A percentile compares a stretch with the other conserved stretches of the same genome.
phyloP scores from a whole-genome alignment of 2,329 filamentous ascomycete species.

The Aspergillus versicolor region DNA sequence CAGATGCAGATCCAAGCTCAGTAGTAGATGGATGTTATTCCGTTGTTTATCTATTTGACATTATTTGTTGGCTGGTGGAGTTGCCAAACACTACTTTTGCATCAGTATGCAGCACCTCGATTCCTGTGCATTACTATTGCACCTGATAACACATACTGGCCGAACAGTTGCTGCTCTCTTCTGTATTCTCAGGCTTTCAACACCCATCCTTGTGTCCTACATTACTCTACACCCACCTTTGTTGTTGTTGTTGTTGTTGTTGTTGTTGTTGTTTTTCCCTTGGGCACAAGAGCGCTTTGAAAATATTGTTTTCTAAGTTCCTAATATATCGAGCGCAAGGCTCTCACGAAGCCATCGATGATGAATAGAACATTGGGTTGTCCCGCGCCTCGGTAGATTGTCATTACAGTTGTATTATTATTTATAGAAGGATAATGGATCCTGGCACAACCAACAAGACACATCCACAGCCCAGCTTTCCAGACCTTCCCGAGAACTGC shows the following conservation, averaged over 20 bases:
- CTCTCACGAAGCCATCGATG: background rate
- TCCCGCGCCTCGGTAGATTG: background rate
- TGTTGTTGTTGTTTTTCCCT: background rate
- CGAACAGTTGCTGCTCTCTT: background rate
- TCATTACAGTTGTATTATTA: background rate
- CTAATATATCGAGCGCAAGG: background rate
- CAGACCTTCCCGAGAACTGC: background rate
- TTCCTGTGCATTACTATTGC: background rate
- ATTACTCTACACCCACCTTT: background rate
- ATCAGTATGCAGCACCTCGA: background rate
- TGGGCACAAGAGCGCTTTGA: no score
- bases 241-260: background rate
- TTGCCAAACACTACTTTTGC: background rate
- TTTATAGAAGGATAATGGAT: background rate
- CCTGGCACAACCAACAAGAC: constrained; percentile 2
- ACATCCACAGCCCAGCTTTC: background rate
- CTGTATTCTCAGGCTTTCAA: background rate
- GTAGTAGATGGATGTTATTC: background rate
- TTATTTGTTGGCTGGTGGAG: background rate
- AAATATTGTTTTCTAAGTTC: no score
- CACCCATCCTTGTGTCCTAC: background rate
- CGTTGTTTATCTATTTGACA: background rate
- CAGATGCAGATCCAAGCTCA: background rate
- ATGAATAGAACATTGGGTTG: background rate
- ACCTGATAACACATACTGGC: background rate